A percentile compares a stretch with the other conserved stretches of the same genome.
These are phyloP conservation scores for Pyrus communis DNA, from an alignment of 306 rosid genomes.

Conservation along the genomic window DNA sequence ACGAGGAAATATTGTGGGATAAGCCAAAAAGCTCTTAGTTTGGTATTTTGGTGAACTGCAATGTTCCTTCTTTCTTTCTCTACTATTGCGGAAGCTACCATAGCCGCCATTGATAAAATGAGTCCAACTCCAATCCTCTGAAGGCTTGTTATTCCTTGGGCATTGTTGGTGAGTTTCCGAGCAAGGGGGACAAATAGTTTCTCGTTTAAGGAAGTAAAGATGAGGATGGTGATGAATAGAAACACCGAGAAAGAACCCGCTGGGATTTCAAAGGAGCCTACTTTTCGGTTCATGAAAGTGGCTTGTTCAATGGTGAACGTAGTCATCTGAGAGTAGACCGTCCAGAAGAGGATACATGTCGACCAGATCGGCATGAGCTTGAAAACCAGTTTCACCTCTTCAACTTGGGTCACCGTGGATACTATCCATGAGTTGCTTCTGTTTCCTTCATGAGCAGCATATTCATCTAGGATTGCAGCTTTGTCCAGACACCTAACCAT, in stretches of 20 bases:
- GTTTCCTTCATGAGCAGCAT: constrained; percentile 27
- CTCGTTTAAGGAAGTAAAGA: constrained; percentile 79
- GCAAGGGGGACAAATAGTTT: constrained; percentile 64
- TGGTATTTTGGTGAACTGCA: constrained; percentile 16
- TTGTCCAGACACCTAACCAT: constrained; percentile 68
- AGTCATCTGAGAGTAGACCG: constrained; percentile 83
- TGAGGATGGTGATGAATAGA: constrained; percentile 62
- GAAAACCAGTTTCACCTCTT: constrained; percentile 85
- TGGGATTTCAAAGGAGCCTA: constrained; percentile 53
- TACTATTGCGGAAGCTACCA: constrained; percentile 60
- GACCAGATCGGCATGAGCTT: constrained; percentile 90
- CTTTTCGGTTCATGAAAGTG: constrained; percentile 65
- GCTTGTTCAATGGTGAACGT: constrained; percentile 98
- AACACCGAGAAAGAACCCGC: constrained; percentile 75
- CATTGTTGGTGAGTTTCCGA: constrained; percentile 59
- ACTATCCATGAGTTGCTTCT: constrained; percentile 51
- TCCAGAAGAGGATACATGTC: constrained; percentile 93
- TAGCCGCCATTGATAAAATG: constrained; percentile 51
- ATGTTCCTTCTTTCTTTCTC: constrained; percentile 50
- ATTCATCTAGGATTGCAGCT: constrained; percentile 74
- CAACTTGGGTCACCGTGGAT: constrained; percentile 72
- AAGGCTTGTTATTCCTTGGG: constrained; percentile 85
- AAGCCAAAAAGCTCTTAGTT: constrained; percentile 82
- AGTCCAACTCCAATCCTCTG: constrained; percentile 89
- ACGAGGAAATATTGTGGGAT: constrained; percentile 86